Base-by-base conservation (phyloP, 768 basidiomycete genomes). In the Dacryopinax spathularia region DNA sequence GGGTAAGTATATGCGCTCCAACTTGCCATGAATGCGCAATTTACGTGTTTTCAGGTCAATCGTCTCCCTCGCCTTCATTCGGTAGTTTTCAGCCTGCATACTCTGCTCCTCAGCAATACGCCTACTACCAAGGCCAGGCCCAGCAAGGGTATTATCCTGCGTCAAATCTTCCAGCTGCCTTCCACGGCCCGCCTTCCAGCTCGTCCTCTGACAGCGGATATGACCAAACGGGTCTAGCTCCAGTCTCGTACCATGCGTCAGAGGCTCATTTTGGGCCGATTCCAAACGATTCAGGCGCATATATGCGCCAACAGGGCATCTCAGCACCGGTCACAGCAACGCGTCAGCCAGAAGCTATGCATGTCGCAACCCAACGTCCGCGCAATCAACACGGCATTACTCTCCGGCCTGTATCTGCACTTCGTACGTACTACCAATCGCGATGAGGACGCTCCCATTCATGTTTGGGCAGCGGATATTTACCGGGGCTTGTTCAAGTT, bases 401-500 rank as follows among this genome's bases (percentile, higher is more conserved):
- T 20, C 74, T 89, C n/a, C 81, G 81, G 4, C 84, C 87, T 12
- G 83, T 89, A 9, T 88, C 88, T 3, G 80, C 84, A 43, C 79
- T 92, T 43, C 84, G 89, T 90, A 66, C 67, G 82, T 71, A 62
- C 37, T n/a, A 64, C 31, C 22, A 16, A 48, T 29, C 33, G 41
- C 12, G 64, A 33, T 63, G 2, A 34, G 15, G n/a, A 29, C 29
- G 64, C 39, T 33, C 34, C 61, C 60, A 65, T 64, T 56, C 66
- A 33, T 60, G 4, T n/a, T 5, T n/a, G n/a, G n/a, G 34, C 67
- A 95, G 94, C 91, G 60, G 89, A 92, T 70, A 79, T 84, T 16
- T 92, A 87, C 73, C 83, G 89, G 16, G 77, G 80, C 0, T 76
- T 91, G 1, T 96, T 94, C 81, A 88, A 88, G 69, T 96, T 94